A percentile compares a stretch with the other conserved stretches of the same genome.
Conservation (phyloP, 345 rosid genomes). For the Acer saccharum region DNA sequence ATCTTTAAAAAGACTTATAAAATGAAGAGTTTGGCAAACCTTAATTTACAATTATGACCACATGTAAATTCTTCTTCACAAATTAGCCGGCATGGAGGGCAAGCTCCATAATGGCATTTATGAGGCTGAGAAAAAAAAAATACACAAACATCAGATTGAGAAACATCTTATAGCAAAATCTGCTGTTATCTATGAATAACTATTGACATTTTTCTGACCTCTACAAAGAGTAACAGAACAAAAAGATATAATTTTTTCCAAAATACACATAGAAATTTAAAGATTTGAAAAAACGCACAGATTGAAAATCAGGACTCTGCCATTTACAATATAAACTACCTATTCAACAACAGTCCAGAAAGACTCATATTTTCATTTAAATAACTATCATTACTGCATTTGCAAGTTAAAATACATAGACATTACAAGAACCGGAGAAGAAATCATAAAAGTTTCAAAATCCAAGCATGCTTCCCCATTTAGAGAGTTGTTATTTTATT, state of each 20-base stretch:
- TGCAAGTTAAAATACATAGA: not conserved
- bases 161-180: conserved; percentile 15
- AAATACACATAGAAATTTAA: not conserved
- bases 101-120: conserved; percentile 93
- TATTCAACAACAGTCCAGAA: not conserved
- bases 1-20: not conserved
- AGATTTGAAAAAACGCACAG: too few species aligned
- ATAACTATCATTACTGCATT: not conserved
- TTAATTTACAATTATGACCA: conserved; percentile 81
- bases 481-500: not conserved
- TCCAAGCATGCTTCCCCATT: not conserved
- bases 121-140: conserved; percentile 60
- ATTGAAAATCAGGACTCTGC: conserved; percentile 4
- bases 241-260: not conserved
- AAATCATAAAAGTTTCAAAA: not conserved
- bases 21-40: conserved; percentile 38
- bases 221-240: not conserved
- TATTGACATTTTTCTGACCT: not conserved
- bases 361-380: not conserved
- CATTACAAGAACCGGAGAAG: not conserved
- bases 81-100: conserved; percentile 72
- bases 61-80: conserved; percentile 89
- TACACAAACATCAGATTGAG: conserved; percentile 7
- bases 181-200: not conserved
- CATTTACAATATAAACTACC: not conserved